These are phyloP conservation scores for Roridomyces roridus DNA, from an alignment of 768 basidiomycete species.

Conservation along the genomic window DNA sequence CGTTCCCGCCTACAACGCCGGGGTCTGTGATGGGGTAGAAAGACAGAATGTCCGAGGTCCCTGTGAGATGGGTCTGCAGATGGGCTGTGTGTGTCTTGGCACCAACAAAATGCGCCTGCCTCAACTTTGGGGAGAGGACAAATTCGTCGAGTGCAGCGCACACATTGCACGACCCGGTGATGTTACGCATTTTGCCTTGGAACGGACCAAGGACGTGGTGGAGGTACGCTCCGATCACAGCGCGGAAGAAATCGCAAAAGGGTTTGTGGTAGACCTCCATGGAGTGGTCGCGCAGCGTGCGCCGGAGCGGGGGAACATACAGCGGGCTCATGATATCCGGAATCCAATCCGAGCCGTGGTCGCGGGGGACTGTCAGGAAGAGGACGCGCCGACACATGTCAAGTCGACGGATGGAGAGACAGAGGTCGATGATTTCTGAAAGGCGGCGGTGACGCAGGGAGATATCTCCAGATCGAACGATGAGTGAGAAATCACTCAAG, in stretches of 20 bases:
- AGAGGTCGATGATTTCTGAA: constrained; percentile 23
- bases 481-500: constrained; percentile 16
- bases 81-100: constrained; percentile 13
- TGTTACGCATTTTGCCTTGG: neutral
- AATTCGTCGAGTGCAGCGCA: constrained; percentile 25
- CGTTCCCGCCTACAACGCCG: constrained; percentile 11
- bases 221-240: constrained; percentile 23
- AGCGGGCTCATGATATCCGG: constrained; percentile 12
- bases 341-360: constrained; percentile 23
- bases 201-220: constrained; percentile 19
- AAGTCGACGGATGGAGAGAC: constrained; percentile 19
- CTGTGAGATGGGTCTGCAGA: constrained; percentile 18
- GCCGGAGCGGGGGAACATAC: constrained; percentile 14
- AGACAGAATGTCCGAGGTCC: constrained; percentile 5
- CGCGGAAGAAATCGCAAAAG: constrained; percentile 25
- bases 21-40: constrained; percentile 19
- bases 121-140: constrained; percentile 14
- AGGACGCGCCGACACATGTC: constrained; percentile 25
- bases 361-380: constrained; percentile 21
- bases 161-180: constrained; percentile 16
- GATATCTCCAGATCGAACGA: constrained; percentile 19
- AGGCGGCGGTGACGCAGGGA: constrained; percentile 20
- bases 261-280: constrained; percentile 25
- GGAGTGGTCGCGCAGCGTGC: constrained; percentile 10
- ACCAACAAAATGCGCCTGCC: constrained; percentile 24